Conservation (phyloP, 2,329 filamentous ascomycete genomes). For the Diaporthe amygdali region DNA sequence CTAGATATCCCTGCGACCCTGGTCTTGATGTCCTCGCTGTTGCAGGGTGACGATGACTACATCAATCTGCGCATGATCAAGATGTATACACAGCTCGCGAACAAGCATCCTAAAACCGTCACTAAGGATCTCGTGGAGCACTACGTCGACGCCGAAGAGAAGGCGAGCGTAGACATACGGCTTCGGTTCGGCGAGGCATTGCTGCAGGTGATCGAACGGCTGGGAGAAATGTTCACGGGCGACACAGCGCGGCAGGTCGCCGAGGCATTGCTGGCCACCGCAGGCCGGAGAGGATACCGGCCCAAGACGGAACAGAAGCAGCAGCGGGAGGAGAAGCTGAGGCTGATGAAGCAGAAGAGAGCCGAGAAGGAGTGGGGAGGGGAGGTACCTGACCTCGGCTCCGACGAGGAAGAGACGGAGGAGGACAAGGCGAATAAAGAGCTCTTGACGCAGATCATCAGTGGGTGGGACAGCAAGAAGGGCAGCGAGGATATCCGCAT, state of each 20-base stretch:
- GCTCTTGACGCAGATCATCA: conserved; percentile 62
- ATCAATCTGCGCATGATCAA: conserved; percentile 73
- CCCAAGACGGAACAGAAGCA: conserved; percentile 64
- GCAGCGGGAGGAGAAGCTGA: conserved; percentile 52
- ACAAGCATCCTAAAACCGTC: conserved; percentile 66
- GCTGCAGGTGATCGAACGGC: conserved; percentile 65
- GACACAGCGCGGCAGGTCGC: conserved; percentile 57
- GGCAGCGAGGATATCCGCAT: conserved; percentile 74
- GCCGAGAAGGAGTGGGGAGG: conserved; percentile 62
- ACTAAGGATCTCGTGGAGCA: conserved; percentile 68
- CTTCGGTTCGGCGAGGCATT: conserved; percentile 73
- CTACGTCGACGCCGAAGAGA: conserved; percentile 69
- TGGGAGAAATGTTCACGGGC: conserved; percentile 61
- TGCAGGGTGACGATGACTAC: conserved; percentile 73
- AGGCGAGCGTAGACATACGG: conserved; percentile 64
- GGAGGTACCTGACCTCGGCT: conserved; percentile 52
- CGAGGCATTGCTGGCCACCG: conserved; percentile 66
- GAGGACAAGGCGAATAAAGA: conserved; percentile 53
- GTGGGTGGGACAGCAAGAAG: conserved; percentile 70
- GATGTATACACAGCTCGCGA: conserved; percentile 65
- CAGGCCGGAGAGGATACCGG: conserved; percentile 66
- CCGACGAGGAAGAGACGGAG: conserved; percentile 48
- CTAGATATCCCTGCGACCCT: conserved; percentile 71
- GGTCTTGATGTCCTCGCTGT: conserved; percentile 66
- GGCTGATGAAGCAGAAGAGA: conserved; percentile 53